Conservation (phyloP, 768 basidiomycete species). For the Pholiota conissans region DNA sequence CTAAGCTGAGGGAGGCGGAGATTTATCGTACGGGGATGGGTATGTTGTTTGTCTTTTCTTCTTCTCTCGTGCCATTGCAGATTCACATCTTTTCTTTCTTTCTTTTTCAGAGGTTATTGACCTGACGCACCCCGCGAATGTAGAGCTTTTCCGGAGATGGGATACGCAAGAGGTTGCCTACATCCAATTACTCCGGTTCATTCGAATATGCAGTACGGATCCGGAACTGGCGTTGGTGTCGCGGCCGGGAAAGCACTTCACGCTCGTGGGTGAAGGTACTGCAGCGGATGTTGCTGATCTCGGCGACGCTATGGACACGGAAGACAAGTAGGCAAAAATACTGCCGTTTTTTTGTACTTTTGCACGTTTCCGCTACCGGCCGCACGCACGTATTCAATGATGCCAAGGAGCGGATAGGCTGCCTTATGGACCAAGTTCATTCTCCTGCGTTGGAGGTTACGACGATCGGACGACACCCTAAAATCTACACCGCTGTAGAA, state of each 20-base stretch:
- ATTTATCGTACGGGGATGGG: conserved; percentile 82
- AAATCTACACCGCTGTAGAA: no score
- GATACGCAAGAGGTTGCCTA: conserved; percentile 75
- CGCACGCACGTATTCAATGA: background rate
- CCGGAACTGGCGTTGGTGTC: conserved; percentile 51
- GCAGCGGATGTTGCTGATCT: conserved; percentile 3
- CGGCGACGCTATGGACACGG: conserved; percentile 17
- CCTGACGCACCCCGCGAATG: conserved; percentile 69
- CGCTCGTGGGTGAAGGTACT: conserved; percentile 22
- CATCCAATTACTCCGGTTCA: conserved; percentile 69
- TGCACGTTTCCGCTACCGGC: background rate
- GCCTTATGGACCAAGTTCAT: background rate
- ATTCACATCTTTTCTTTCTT: background rate
- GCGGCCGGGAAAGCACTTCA: conserved; percentile 57
- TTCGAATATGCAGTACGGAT: conserved; percentile 66
- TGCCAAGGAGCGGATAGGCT: background rate
- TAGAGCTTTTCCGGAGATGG: conserved; percentile 75
- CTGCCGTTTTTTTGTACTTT: background rate
- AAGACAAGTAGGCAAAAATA: background rate
- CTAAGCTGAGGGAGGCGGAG: conserved; percentile 67
- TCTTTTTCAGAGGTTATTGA: conserved; percentile 66
- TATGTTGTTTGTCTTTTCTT: conserved; percentile 31
- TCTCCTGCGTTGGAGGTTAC: no score
- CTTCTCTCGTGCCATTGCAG: conserved; percentile 5
- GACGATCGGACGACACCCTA: no score